phyloP scores from a whole-genome alignment of 306 rosid species.

The Sophora flavescens region DNA sequence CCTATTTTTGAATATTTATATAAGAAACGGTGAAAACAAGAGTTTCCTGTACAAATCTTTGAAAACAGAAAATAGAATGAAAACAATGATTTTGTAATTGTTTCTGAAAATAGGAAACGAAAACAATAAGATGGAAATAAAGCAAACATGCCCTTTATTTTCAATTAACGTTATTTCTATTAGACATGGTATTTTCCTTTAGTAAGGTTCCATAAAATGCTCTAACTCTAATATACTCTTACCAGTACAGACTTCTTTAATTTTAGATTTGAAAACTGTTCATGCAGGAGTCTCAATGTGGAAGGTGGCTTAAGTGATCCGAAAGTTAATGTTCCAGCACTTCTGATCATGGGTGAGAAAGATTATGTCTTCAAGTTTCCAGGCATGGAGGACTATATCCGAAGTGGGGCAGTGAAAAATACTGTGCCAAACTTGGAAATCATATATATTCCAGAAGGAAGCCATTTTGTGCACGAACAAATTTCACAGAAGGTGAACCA shows the following conservation, averaged over 20 bases:
- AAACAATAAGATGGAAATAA: too few relatives aligned
- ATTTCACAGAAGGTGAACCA: slow-evolving; percentile 59
- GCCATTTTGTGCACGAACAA: slow-evolving; percentile 65
- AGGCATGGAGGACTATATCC: slow-evolving; percentile 57
- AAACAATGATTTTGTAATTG: too few relatives aligned
- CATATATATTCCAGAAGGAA: slow-evolving; percentile 53
- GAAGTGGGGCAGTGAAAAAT: slow-evolving; percentile 53
- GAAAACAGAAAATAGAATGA: too few relatives aligned
- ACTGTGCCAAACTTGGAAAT: slow-evolving; percentile 59
- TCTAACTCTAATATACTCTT: neutral
- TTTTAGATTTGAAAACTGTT: neutral
- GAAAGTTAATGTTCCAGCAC: slow-evolving; percentile 47
- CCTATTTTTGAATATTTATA: too few relatives aligned
- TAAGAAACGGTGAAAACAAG: too few relatives aligned
- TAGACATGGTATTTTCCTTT: neutral
- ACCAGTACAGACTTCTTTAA: neutral
- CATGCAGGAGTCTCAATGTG: slow-evolving; percentile 46
- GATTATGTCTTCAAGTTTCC: slow-evolving; percentile 59
- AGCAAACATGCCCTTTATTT: too few relatives aligned
- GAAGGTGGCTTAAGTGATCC: slow-evolving; percentile 51
- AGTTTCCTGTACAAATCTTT: too few relatives aligned
- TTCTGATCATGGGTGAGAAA: slow-evolving; percentile 62
- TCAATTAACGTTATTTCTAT: neutral
- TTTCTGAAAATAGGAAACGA: too few relatives aligned
- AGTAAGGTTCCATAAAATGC: neutral